These are phyloP conservation scores for Pythium scleroteichum DNA, from an alignment of 352 stramenopile genomes.

Conservation along the genomic window DNA sequence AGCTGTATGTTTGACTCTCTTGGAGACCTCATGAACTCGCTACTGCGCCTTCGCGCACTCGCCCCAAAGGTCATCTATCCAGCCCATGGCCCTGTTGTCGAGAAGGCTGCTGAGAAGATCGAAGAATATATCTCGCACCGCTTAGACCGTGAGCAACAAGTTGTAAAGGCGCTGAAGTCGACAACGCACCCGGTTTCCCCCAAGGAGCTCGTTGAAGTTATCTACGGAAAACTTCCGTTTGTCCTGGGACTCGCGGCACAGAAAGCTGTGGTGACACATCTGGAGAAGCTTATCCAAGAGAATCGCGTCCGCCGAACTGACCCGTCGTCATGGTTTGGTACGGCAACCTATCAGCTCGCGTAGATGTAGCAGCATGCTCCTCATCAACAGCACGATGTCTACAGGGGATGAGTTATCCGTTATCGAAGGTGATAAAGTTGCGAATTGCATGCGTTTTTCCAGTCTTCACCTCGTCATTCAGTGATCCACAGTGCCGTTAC, in stretches of 20 bases:
- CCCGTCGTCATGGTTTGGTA: slow-evolving; percentile 29
- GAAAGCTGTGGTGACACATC: slow-evolving; percentile 60
- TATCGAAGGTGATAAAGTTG: no score
- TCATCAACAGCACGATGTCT: no score
- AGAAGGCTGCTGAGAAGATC: slow-evolving; percentile 66
- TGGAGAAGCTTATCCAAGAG: slow-evolving; percentile 64
- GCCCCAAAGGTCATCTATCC: slow-evolving; percentile 63
- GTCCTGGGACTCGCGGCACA: slow-evolving; percentile 49
- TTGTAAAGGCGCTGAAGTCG: slow-evolving; percentile 32
- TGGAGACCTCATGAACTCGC: slow-evolving; percentile 69
- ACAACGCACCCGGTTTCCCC: slow-evolving; percentile 28
- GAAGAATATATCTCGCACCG: slow-evolving; percentile 78
- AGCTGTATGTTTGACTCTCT: slow-evolving; percentile 89
- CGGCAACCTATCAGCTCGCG: slow-evolving; percentile 36
- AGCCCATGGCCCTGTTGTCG: slow-evolving; percentile 70
- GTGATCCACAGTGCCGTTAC: no score
- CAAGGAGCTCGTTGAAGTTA: slow-evolving; percentile 45
- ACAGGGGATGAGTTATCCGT: no score
- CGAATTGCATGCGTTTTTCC: no score
- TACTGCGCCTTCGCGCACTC: slow-evolving; percentile 47
- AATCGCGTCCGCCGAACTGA: slow-evolving; percentile 25
- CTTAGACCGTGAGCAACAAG: slow-evolving; percentile 64
- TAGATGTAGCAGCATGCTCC: neutral
- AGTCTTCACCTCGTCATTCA: no score
- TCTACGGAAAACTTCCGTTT: slow-evolving; percentile 64